Evolutionary conservation across 306 rosid genomes (phyloP).

Genomic region (Styphnolobium japonicum): DNA sequence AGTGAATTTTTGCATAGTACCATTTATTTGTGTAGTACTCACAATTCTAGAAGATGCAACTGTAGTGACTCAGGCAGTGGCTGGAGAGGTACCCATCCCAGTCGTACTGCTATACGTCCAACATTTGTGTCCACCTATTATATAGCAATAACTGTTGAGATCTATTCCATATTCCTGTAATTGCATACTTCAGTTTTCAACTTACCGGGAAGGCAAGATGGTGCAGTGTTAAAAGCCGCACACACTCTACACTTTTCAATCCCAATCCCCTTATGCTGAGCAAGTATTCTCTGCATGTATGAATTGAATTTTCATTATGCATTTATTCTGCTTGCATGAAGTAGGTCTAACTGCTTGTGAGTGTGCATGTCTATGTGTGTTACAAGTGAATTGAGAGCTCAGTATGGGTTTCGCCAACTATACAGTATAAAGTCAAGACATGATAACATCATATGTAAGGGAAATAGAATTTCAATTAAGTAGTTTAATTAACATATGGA

Average conservation of each 20-base stretch:
- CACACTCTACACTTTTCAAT: constrained; percentile 90
- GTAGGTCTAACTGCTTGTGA: not conserved
- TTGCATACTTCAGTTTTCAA: constrained; percentile 11
- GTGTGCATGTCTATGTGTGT: not conserved
- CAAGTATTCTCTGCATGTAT: constrained; percentile 67
- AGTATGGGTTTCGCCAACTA: not conserved
- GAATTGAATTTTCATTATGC: not conserved
- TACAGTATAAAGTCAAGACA: not conserved
- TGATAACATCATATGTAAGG: not conserved
- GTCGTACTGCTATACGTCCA: constrained; percentile 88
- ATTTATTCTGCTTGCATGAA: not conserved
- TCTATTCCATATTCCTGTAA: constrained; percentile 13
- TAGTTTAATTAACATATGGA: constrained; percentile 17
- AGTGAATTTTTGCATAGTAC: not conserved
- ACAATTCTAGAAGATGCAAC: constrained; percentile 91
- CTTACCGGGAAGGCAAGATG: constrained; percentile 96
- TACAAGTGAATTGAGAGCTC: not conserved
- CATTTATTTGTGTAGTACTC: constrained; percentile 36
- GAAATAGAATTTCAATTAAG: constrained; percentile 2
- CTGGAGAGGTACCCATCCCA: constrained; percentile 97
- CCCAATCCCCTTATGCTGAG: constrained; percentile 85
- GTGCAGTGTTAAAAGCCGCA: constrained; percentile 86
- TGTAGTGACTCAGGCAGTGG: constrained; percentile 92
- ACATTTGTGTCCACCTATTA: constrained; percentile 91
- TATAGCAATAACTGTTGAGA: constrained; percentile 18